These are phyloP conservation scores for Tetradesmus lagerheimii DNA, from an alignment of 139 green algal genomes.

Conservation along the genomic window DNA sequence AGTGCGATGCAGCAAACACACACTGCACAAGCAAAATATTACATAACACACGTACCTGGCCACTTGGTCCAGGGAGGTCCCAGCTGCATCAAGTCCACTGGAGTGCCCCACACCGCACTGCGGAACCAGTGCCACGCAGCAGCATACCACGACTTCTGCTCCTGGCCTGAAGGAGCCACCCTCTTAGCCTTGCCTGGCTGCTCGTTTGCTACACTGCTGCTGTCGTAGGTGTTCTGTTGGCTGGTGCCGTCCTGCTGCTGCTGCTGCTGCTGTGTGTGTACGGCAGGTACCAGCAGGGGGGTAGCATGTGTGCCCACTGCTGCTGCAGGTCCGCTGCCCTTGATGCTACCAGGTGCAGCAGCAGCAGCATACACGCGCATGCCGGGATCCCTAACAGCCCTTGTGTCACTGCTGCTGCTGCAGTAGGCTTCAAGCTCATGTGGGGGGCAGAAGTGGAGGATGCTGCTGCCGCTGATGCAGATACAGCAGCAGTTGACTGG, in stretches of 20 bases:
- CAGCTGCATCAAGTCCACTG: neutral
- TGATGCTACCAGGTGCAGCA: too few species aligned
- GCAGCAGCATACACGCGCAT: neutral
- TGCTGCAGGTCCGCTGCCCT: neutral
- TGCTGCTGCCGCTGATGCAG: neutral
- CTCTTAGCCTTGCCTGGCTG: neutral
- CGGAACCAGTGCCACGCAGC: constrained; percentile 10
- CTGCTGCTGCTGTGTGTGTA: neutral
- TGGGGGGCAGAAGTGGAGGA: too few species aligned
- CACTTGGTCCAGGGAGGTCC: constrained; percentile 37
- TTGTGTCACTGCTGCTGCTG: neutral
- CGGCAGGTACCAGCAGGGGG: neutral
- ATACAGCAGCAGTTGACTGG: neutral
- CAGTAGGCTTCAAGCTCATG: too few species aligned
- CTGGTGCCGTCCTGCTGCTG: neutral
- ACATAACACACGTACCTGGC: constrained; percentile 1
- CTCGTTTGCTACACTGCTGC: neutral
- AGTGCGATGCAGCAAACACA: neutral
- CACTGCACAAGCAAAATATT: neutral
- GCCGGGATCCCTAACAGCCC: neutral
- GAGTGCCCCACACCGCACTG: neutral
- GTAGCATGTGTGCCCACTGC: neutral
- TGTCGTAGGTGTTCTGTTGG: neutral
- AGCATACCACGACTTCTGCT: constrained; percentile 22
- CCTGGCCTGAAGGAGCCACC: neutral